Conservation (phyloP, 2,329 filamentous ascomycete species). For the Verticillium alfalfae region DNA sequence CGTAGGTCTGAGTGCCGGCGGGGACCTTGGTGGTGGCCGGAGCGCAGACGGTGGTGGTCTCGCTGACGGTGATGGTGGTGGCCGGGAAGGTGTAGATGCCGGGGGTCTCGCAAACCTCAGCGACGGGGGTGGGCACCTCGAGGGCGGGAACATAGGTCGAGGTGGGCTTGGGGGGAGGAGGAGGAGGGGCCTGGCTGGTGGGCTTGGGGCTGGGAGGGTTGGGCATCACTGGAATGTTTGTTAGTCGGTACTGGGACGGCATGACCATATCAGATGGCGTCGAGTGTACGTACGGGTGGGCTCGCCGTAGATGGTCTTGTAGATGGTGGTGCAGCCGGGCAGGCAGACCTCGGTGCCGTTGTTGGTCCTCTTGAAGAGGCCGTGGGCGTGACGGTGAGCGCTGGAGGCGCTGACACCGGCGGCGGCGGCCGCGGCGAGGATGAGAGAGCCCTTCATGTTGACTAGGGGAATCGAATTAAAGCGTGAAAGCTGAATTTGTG, state of each 20-base stretch:
- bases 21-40: constrained; percentile 57
- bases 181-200: constrained; percentile 14
- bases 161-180: constrained; percentile 19
- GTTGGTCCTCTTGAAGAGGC: constrained; percentile 48
- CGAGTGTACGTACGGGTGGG: constrained; percentile 50
- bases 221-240: constrained; percentile 25
- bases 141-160: constrained; percentile 36
- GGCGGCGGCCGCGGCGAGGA: constrained; percentile 60
- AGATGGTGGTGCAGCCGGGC: constrained; percentile 66
- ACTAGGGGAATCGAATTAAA: constrained; percentile 22
- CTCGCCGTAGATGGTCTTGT: constrained; percentile 63
- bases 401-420: constrained; percentile 49
- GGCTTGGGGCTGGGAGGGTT: constrained; percentile 25
- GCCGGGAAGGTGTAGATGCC: constrained; percentile 73
- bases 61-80: constrained; percentile 62
- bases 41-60: constrained; percentile 62
- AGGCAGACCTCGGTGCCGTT: constrained; percentile 45
- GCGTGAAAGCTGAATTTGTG: constrained; percentile 13
- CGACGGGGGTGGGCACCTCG: constrained; percentile 45
- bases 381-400: constrained; percentile 59
- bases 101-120: constrained; percentile 54
- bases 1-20: constrained; percentile 61
- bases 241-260: constrained; percentile 9
- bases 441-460: constrained; percentile 70
- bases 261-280: not conserved